Base-by-base conservation (phyloP, 1,284 basidiomycete species). In the Exobasidium cylindrosporum region DNA sequence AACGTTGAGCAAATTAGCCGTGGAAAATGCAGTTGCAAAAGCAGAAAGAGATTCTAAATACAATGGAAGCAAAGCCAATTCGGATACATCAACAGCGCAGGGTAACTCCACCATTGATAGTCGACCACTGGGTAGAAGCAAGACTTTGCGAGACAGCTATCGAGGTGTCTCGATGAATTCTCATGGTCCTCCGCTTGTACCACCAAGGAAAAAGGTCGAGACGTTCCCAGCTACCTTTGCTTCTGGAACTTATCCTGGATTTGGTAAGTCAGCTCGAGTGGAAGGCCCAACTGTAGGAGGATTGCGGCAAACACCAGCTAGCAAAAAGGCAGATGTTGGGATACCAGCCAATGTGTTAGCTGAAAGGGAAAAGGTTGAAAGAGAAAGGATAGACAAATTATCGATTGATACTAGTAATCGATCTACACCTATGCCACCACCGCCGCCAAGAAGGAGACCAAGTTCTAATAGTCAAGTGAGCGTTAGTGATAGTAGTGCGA, bases 171-270 rank as follows among this genome's bases (percentile, higher is more conserved):
- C 21, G 21, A 28, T 13, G 14, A 60, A 45, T 24, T 58, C 44
- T 43, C 58, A 58, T 30, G 2, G 58, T 61, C 32, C 70, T 66
- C 28, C 74, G 59, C 35, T 66, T 57, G 50, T 61, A 57, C 28
- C 64, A 59, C 63, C 29, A 53, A 26, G n/a, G 29, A 23, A 17
- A 44, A 53, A 30, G 47, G 52, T 3, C 52, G 44, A 58, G 49
- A 21, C 59, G 58, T 30, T 57, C 32, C 5, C 57, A 54, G 26
- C 73, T 46, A 55, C 64, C 30, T 64, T 76, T 40, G 67, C 71
- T 29, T 55, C 70, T 2, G 71, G 74, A 47, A 70, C 68, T 6
- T 69, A 76, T 47, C 70, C 76, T 14, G 73, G 75, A 24, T 73
- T 74, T 68, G 61, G 68, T 59, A 61, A 65, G 28, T 45, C 62